A percentile compares a stretch with the other conserved stretches of the same genome.
phyloP scores from a whole-genome alignment of 2,329 filamentous ascomycete genomes.

The Stagonosporopsis tanaceti region DNA sequence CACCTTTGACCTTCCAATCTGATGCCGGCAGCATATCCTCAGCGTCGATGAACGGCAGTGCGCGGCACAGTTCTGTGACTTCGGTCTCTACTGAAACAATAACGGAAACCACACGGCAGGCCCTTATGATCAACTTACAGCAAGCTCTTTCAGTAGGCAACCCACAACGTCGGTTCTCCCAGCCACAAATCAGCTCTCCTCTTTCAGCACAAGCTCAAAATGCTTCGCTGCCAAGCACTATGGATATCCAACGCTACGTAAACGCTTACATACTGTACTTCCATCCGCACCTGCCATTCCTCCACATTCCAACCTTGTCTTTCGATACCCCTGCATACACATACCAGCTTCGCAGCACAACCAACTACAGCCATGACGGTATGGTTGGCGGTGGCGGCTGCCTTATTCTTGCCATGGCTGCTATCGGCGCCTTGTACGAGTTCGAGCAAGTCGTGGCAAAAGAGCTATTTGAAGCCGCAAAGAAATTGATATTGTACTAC shows the following conservation, averaged over 20 bases:
- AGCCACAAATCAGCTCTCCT: conserved; percentile 64
- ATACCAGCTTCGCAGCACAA: conserved; percentile 65
- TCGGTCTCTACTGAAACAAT: conserved; percentile 71
- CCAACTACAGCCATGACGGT: conserved; percentile 61
- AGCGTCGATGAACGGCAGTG: conserved; percentile 74
- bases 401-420: conserved; percentile 85
- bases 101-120: conserved; percentile 70
- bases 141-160: conserved; percentile 64
- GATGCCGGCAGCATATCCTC: conserved; percentile 70
- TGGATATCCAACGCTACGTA: conserved; percentile 89
- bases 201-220: conserved; percentile 55
- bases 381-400: conserved; percentile 83
- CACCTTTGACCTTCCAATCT: conserved; percentile 73
- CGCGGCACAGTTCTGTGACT: conserved; percentile 66
- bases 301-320: conserved; percentile 89
- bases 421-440: conserved; percentile 88
- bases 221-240: conserved; percentile 76
- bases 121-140: conserved; percentile 67
- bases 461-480: conserved; percentile 89
- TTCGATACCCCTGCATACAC: conserved; percentile 80
- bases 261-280: conserved; percentile 90
- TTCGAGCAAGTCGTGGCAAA: conserved; percentile 80
- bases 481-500: conserved; percentile 94
- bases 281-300: conserved; percentile 92
- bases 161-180: conserved; percentile 65